Base-by-base conservation (phyloP, 2,329 filamentous ascomycete species). In the Falciphora oryzae region DNA sequence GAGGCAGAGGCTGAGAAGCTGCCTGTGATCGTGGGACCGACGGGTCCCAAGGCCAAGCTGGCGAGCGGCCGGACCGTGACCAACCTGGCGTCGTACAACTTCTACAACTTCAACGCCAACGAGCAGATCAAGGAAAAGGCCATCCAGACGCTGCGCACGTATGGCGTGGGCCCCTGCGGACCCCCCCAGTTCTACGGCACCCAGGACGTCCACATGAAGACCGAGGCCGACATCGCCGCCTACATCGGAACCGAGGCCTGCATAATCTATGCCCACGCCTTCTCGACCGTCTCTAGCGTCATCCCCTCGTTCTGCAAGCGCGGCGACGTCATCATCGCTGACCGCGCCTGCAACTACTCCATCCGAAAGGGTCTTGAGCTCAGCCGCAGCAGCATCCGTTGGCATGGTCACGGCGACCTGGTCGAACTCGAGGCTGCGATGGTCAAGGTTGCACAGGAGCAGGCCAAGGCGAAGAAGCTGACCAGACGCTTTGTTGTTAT, bases 181-280 rank as follows among this genome's bases (percentile, higher is more conserved):
- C 95, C 95, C 25, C 95, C 95, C 7, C 93, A 96, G 68, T 99
- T 99, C 80, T 99, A 99, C 79, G 95, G 93, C 69, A 99, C 93
- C 38, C 94, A 98, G 76, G 95, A 99, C 77, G 93, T 98, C 59
- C 95, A 99, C 77, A 94, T 97, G 86, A 95, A 96, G 81, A 93
- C 92, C 22, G 95, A 99, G 78, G 87, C 91, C 65, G 94, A 98
- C 75, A 93, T 99, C 73, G 93, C 95, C 29, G 85, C 90, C 13
- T 96, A 94, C 74, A 79, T 99, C 31, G 95, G 95, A 29, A 92
- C 91, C 1, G 88, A 93, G 64, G 89, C 90, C 38, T 96, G 92
- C 73, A 98, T 99, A 70, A 88, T 99, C 66, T 99, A 99, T 73
- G 91, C 95, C 0, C 95, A 99, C 74, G 89, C 93, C 4, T 98